phyloP scores from a whole-genome alignment of 2,329 filamentous ascomycete genomes.

The Ophiosphaerella narmari region DNA sequence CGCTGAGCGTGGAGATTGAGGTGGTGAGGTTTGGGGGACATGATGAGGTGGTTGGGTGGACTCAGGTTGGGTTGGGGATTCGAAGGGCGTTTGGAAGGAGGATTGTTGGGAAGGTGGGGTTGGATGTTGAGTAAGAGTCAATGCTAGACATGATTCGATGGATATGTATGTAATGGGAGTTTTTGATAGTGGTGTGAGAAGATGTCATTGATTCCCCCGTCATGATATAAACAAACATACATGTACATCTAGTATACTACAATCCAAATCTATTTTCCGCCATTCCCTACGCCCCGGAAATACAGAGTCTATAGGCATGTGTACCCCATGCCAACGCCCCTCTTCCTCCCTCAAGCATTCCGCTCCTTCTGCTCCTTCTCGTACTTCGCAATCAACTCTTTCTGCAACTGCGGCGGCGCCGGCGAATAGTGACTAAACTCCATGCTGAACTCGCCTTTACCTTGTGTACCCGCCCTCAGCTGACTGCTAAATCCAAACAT shows the following conservation, averaged over 20 bases:
- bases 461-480: conserved; percentile 89
- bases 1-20: conserved; percentile 47
- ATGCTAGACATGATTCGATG: too few relatives aligned
- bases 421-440: conserved; percentile 96
- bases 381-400: conserved; percentile 70
- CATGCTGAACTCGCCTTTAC: conserved; percentile 98
- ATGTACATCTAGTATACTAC: conserved; percentile 22
- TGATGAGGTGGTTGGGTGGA: conserved; percentile 69
- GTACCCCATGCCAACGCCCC: conserved; percentile 1
- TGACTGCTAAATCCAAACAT: conserved; percentile 98
- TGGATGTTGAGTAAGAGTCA: conserved; percentile 32
- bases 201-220: conserved; percentile 2
- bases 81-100: conserved; percentile 65
- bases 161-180: too few relatives aligned
- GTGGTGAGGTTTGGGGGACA: conserved; percentile 58
- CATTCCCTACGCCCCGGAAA: conserved; percentile 13
- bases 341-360: conserved; percentile 57
- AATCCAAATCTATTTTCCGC: conserved; percentile 2
- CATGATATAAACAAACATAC: conserved; percentile 13
- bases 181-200: too few relatives aligned
- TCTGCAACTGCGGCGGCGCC: conserved; percentile 87
- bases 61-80: conserved; percentile 66
- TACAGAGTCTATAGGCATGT: conserved; percentile 12
- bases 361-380: conserved; percentile 69
- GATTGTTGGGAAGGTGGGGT: conserved; percentile 18